Evolutionary conservation across 768 basidiomycete genomes (phyloP), one percentile per base, ranked within the genome.

Genomic region (Mycena floridula): DNA sequence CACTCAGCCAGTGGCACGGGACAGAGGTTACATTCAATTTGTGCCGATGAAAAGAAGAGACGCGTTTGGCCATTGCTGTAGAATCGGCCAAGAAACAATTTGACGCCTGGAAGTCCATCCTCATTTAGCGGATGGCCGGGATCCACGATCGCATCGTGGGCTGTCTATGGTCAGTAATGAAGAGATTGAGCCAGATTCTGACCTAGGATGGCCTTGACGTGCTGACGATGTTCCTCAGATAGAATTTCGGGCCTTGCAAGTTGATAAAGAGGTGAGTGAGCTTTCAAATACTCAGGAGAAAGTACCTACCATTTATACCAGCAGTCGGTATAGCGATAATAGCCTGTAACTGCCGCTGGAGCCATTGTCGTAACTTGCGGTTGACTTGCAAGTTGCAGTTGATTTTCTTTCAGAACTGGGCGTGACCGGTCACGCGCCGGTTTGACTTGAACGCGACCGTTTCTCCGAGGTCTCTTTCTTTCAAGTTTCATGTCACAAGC

Each of bases 291-390:
- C n/a, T n/a, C 25, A 42, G 28, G 28, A 16, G 7, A 18, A 21
- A 24, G 28, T 43, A 52, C 55, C 51, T 53, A 84, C 88, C 84
- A 89, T 59, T 89, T 82, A 46, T 81, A 89, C 76, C 81, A 85
- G 42, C 91, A 82, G 62, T 92, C 89, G 0, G 88, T 88, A 58
- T 85, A 91, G 42, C 89, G 69, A 59, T 89, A 89, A 55, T 83
- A 90, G 13, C 87, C 87, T 46, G 74, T 81, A 38, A 81, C 61
- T 4, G 77, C 69, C 4, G 74, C 66, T n/a, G n/a, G n/a, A n/a
- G n/a, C n/a, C n/a, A n/a, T n/a, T n/a, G n/a, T n/a, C n/a, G n/a
- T n/a, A n/a, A n/a, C n/a, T n/a, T n/a, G n/a, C n/a, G n/a, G n/a
- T n/a, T n/a, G n/a, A n/a, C n/a, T n/a, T n/a, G n/a, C n/a, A n/a